Base-by-base conservation (phyloP, 2,329 filamentous ascomycete species). In the Neurospora sp. region DNA sequence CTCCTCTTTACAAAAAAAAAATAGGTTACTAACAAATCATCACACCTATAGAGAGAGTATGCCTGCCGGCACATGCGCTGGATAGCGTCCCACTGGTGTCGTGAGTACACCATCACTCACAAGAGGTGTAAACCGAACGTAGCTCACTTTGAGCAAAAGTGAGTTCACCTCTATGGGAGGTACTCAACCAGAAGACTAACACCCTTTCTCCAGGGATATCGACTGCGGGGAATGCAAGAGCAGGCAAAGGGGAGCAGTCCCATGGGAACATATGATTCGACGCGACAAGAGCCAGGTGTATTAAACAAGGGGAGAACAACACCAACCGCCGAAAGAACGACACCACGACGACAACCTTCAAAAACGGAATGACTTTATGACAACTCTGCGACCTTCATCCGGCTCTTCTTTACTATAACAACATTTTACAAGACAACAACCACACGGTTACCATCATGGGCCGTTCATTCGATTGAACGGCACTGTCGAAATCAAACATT, bases 11-110 rank as follows among this genome's bases (percentile, higher is more conserved):
- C 28, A 33, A 33, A 33, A 28, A 33, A 28, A 33, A 33, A 33
- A 33, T 33, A 33, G 7, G 33, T 36, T 7, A 36, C 62, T 38
- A 10, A 33, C 52, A 69, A 19, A 66, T 70, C 72, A 67, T 72
- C 83, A 77, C 83, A 81, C 76, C 82, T 81, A 72, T 82, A 84
- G 72, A 69, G 76, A 39, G 76, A 78, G 67, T 78, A 77, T 68
- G 40, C 66, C 68, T 78, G 77, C 72, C 73, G 74, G 42, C 76
- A 78, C 73, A 73, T 74, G 73, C 76, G 75, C 39, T 78, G 73
- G 70, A 78, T 78, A 66, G 76, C 76, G 7, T 75, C 77, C 2
- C 69, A 68, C 4, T 78, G 77, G 77, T 78, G 77, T 69, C 70
- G 69, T 13, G 66, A 67, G 23, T 78, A 78, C 73, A 73, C 70